These are phyloP conservation scores for Paecilomyces formosus DNA, from an alignment of 2,329 filamentous ascomycete genomes.

Conservation along the genomic window DNA sequence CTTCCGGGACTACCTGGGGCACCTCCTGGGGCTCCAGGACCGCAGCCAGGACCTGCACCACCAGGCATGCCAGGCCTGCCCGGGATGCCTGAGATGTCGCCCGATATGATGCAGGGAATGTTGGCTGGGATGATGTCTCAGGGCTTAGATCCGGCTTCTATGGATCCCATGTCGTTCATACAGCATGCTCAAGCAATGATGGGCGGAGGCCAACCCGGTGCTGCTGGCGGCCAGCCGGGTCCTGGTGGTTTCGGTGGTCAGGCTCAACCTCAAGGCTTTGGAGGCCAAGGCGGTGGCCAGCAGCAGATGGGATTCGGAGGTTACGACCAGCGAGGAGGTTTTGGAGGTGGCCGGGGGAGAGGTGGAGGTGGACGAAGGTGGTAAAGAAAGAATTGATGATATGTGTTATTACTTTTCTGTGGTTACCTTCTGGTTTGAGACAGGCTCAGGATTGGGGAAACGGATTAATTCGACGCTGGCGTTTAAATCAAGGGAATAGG, in stretches of 20 bases:
- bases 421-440: not conserved
- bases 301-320: slow-evolving; percentile 37
- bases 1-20: slow-evolving; percentile 40
- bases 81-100: slow-evolving; percentile 45
- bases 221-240: slow-evolving; percentile 25
- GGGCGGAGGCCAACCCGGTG: slow-evolving; percentile 34
- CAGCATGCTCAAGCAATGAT: slow-evolving; percentile 46
- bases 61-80: slow-evolving; percentile 28
- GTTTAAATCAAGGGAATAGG: not conserved
- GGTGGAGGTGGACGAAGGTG: slow-evolving; percentile 29
- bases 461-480: not conserved
- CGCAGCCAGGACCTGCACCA: slow-evolving; percentile 18
- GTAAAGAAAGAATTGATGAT: slow-evolving; percentile 14
- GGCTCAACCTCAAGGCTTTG: slow-evolving; percentile 24
- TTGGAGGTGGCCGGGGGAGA: slow-evolving; percentile 29
- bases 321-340: slow-evolving; percentile 32
- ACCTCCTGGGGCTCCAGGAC: slow-evolving; percentile 17
- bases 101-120: slow-evolving; percentile 55
- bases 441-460: not conserved
- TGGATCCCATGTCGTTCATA: slow-evolving; percentile 50
- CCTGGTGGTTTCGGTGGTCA: slow-evolving; percentile 29
- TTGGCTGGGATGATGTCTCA: slow-evolving; percentile 48
- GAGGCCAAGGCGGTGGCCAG: slow-evolving; percentile 28
- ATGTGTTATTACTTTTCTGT: slow-evolving; percentile 9
- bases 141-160: slow-evolving; percentile 45